phyloP scores from a whole-genome alignment of 345 rosid genomes.

The Aurinia saxatilis region DNA sequence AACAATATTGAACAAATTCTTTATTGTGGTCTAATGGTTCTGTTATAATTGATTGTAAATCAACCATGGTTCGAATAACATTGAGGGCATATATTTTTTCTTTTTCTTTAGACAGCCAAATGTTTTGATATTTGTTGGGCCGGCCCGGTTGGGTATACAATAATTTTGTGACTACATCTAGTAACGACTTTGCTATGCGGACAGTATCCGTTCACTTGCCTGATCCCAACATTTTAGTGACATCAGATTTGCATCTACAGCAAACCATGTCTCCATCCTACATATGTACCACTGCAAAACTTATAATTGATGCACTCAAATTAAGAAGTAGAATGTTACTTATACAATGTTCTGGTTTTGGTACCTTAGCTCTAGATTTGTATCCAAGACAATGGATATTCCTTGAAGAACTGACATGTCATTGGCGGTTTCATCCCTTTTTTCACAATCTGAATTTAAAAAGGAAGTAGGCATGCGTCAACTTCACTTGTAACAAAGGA shows the following conservation, averaged over 20 bases:
- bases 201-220: conserved; percentile 50
- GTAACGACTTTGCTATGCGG: no score
- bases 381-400: conserved; percentile 58
- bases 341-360: background rate
- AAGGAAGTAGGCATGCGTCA: conserved; percentile 7
- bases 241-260: conserved; percentile 82
- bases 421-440: conserved; percentile 55
- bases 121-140: no score
- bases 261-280: conserved; percentile 97
- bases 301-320: background rate
- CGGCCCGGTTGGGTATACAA: no score
- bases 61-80: no score
- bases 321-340: background rate
- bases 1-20: no score
- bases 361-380: conserved; percentile 74
- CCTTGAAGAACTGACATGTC: conserved; percentile 92
- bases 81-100: no score
- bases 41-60: no score
- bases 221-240: conserved; percentile 88
- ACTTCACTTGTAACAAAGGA: no score
- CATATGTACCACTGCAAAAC: conserved; percentile 90
- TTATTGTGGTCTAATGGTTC: no score
- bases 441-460: conserved; percentile 55
- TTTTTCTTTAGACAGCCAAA: no score
- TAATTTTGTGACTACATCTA: no score